Conservation (phyloP, 1,284 basidiomycete genomes). For the Inonotus hispidus region DNA sequence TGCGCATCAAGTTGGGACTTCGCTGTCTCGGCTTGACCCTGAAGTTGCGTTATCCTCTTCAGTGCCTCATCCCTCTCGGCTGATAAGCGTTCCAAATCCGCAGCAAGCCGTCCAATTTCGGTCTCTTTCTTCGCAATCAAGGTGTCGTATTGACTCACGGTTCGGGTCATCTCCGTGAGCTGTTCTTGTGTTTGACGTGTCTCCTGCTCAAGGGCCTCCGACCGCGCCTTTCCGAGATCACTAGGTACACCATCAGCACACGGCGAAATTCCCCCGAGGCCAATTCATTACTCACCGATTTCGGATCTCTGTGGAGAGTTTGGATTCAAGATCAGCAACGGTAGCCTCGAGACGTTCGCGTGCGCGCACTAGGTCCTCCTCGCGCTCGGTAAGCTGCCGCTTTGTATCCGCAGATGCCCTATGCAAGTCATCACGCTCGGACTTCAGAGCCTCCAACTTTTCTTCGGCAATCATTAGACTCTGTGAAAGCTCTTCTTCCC, state of each 20-base stretch:
- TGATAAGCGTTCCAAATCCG: slow-evolving; percentile 50
- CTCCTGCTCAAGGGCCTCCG: slow-evolving; percentile 59
- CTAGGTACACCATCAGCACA: slow-evolving; percentile 33
- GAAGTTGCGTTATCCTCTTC: slow-evolving; percentile 61
- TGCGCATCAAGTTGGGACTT: slow-evolving; percentile 61
- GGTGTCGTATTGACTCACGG: slow-evolving; percentile 72
- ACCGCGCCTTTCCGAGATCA: slow-evolving; percentile 55
- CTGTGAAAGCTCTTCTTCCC: slow-evolving; percentile 54
- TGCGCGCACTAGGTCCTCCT: slow-evolving; percentile 72
- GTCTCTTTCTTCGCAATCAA: slow-evolving; percentile 79
- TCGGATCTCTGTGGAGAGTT: slow-evolving; percentile 61
- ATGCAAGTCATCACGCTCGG: slow-evolving; percentile 56
- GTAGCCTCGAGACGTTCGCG: slow-evolving; percentile 74
- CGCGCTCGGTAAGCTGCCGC: slow-evolving; percentile 64
- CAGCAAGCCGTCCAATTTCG: slow-evolving; percentile 56
- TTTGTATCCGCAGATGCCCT: slow-evolving; percentile 70
- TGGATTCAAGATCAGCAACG: slow-evolving; percentile 68
- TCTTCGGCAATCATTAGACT: slow-evolving; percentile 55
- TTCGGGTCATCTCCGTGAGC: slow-evolving; percentile 70
- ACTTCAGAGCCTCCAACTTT: slow-evolving; percentile 51
- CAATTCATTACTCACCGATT: slow-evolving; percentile 48
- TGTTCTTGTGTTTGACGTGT: slow-evolving; percentile 74
- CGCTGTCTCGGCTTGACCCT: slow-evolving; percentile 65
- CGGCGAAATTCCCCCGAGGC: background rate
- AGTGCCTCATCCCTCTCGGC: slow-evolving; percentile 48